Conservation (phyloP, 768 basidiomycete species). For the Lactarius hatsudake region DNA sequence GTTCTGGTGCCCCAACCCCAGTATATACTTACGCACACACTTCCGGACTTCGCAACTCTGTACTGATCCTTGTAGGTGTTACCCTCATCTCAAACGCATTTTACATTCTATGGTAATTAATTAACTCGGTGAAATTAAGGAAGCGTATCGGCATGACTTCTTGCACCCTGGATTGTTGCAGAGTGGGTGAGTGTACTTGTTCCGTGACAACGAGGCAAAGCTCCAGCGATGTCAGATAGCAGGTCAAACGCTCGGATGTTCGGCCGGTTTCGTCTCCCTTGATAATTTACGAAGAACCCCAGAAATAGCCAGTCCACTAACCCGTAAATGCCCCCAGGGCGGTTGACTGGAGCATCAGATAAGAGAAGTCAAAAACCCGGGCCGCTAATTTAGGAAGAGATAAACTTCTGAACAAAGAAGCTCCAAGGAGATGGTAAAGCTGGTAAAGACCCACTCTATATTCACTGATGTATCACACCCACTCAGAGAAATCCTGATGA, state of each 20-base stretch:
- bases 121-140: not conserved
- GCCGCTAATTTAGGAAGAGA: not conserved
- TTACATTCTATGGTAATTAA: conserved; percentile 4
- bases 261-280: not conserved
- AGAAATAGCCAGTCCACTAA: not conserved
- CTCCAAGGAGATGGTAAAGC: too few species aligned
- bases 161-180: not conserved
- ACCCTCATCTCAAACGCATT: conserved; percentile 13
- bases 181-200: not conserved
- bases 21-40: conserved; percentile 22
- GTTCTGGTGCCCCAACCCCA: not conserved
- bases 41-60: conserved; percentile 11
- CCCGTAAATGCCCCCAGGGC: not conserved
- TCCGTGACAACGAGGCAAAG: not conserved
- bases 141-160: not conserved
- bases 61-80: conserved; percentile 26
- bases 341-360: not conserved
- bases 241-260: not conserved
- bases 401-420: not conserved
- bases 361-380: not conserved
- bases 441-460: not conserved
- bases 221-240: not conserved
- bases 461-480: not conserved
- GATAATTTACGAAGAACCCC: not conserved
- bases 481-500: not conserved